Base-by-base conservation (phyloP, 1,139 yeast genomes). In the Diutina catenulata region DNA sequence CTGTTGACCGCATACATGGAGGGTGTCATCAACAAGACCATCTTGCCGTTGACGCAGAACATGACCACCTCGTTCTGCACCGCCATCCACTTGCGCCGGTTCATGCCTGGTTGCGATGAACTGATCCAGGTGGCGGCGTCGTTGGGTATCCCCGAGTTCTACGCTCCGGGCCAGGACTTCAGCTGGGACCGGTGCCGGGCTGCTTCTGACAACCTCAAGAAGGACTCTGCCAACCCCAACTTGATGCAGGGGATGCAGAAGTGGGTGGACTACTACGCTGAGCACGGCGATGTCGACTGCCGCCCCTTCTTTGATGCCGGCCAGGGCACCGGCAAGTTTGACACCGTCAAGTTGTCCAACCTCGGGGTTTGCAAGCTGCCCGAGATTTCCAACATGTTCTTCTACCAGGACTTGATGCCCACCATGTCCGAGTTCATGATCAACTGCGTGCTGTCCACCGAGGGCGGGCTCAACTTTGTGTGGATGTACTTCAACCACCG, bases 401-500 rank as follows among this genome's bases (percentile, higher is more conserved):
- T 31, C 15, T 31, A 14, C 13, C 35, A 31, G 15, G 35, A 31
- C 13, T 9, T 31, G 5, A 19, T 31, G 35, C 25, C 35, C 4
- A 18, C 18, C 3, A 7, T 25, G 3, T 24, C 35, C 8, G 35
- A 31, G 2, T 31, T 31, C 13, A 31, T 31, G 35, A 21, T 31
- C 26, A 31, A 31, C 13, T 18, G 15, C n/a, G 22, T 31, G 6
- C 35, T 31, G 35, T 21, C 35, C n/a, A 7, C 35, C 18, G 13
- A 11, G 4, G 35, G 35, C 8, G 35, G 35, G 9, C 23, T 31
- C 16, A 31, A 31, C 13, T 21, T 31, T 20, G 26, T 31, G 4
- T 31, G 35, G 25, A 20, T 25, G 3, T 31, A 31, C 13, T 31
- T 9, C 10, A 15, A 28, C 11, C 33, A 28, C 15, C 19, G 11